Base-by-base conservation (phyloP, 129 eudicot species). In the Dittrichia graveolens region DNA sequence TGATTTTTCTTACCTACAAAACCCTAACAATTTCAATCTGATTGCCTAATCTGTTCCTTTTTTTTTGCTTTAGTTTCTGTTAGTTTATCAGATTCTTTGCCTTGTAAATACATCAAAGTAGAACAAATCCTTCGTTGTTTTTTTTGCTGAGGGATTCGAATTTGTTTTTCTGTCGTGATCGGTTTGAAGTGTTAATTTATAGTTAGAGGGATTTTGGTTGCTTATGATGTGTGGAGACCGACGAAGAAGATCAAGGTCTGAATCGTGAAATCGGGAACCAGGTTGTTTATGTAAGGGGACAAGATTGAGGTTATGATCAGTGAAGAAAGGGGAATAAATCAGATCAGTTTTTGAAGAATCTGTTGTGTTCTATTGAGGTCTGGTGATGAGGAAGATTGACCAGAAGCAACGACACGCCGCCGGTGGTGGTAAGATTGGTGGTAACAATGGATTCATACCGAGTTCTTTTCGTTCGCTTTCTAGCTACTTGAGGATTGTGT, bases 371-470 rank as follows among this genome's bases (percentile, higher is more conserved):
- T 47, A 7, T 61, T 46, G 63, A 40, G 68, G 40, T 81, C 50
- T 81, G 82, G 81, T 48, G 86, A 92, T 86, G 97, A 86, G 88
- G 91, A 92, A 83, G 83, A 84, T 79, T 77, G 85, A 85, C 42
- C 88, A 88, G 75, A 89, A 75, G 69, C 76, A 69, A 74, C 52
- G 49, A 24, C 55, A 62, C 46, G 68, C 59, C 50, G 75, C 80
- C 53, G 67, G 54, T 61, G 83, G 83, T 72, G 77, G 75, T 72
- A 48, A 72, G 65, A 24, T 34, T 5, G 82, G 81, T 9, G 40
- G 87, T 52, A 76, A 44, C 43, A 86, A 83, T 63, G 89, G 96
- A n/a, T 77, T 93, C 19, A 78, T 92, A 31, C 92, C 95, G 15
- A 82, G 67, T 18, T 93, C 98, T 10, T 67, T 93, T 65, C 79